phyloP scores from a whole-genome alignment of 208 protist genomes.

The Zelonia costaricensis region DNA sequence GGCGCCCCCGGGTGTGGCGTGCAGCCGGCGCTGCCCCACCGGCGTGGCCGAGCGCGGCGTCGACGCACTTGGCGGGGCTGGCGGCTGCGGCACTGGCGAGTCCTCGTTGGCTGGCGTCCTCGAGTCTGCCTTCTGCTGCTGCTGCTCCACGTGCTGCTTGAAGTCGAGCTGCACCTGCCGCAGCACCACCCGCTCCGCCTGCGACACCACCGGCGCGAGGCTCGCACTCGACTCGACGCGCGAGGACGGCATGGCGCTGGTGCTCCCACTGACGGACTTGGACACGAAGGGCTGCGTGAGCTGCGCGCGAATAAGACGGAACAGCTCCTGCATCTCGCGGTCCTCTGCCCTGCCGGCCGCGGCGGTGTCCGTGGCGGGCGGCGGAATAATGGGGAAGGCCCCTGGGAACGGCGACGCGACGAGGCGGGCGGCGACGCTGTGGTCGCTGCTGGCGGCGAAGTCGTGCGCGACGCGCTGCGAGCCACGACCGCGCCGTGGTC shows the following conservation, averaged over 20 bases:
- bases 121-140: constrained; percentile 17
- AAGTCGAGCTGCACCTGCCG: constrained; percentile 53
- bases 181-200: constrained; percentile 49
- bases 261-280: neutral
- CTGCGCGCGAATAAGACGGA: constrained; percentile 27
- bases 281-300: constrained; percentile 11
- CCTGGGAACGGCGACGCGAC: constrained; percentile 42
- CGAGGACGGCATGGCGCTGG: neutral
- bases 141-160: constrained; percentile 29
- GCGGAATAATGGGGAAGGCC: constrained; percentile 38
- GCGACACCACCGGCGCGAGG: constrained; percentile 42
- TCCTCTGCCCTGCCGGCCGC: constrained; percentile 33
- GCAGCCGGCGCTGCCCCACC: neutral
- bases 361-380: constrained; percentile 19
- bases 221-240: neutral
- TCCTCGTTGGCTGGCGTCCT: too few species aligned
- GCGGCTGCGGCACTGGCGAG: constrained; percentile 1
- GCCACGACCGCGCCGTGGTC: neutral
- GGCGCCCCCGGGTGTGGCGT: constrained; percentile 1
- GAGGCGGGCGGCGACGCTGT: constrained; percentile 15
- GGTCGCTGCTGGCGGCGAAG: neutral
- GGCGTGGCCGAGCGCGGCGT: constrained; percentile 14
- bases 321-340: constrained; percentile 43
- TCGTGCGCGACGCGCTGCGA: neutral
- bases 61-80: constrained; percentile 16